Evolutionary conservation across 2,329 filamentous ascomycete species (phyloP).

Genomic region (Colletotrichum sp.): DNA sequence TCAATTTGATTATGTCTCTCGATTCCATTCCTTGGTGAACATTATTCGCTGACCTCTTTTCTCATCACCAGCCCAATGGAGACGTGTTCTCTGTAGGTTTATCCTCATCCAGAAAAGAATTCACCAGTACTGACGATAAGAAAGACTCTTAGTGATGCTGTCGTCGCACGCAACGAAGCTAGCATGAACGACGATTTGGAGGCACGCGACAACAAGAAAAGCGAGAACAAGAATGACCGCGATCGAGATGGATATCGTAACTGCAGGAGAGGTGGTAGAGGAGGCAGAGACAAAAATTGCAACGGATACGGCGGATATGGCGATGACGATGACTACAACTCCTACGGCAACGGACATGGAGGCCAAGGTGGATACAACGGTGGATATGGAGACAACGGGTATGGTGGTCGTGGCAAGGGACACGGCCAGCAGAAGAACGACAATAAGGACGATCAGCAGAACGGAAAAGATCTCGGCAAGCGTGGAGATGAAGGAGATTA

Average conservation of each 20-base stretch:
- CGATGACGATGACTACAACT: neutral
- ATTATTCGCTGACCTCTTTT: neutral
- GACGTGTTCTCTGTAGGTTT: neutral
- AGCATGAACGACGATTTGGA: neutral
- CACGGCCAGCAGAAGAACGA: neutral
- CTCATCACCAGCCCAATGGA: neutral
- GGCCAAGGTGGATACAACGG: neutral
- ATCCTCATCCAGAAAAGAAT: accelerated
- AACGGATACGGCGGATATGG: neutral
- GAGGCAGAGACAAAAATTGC: neutral
- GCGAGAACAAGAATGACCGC: neutral
- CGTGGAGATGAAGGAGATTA: neutral
- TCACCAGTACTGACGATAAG: neutral
- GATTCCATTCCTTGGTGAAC: neutral
- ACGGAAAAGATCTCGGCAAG: neutral
- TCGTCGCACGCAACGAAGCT: neutral
- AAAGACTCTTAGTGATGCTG: neutral
- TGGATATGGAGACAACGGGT: neutral
- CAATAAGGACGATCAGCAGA: neutral
- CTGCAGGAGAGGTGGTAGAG: neutral
- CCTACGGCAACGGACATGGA: neutral
- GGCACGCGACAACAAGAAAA: neutral
- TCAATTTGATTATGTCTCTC: neutral
- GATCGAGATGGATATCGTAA: neutral
- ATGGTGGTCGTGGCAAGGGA: neutral